These are phyloP conservation scores for Escovopsis sp. DNA, from an alignment of 2,329 filamentous ascomycete genomes.

Conservation along the genomic window DNA sequence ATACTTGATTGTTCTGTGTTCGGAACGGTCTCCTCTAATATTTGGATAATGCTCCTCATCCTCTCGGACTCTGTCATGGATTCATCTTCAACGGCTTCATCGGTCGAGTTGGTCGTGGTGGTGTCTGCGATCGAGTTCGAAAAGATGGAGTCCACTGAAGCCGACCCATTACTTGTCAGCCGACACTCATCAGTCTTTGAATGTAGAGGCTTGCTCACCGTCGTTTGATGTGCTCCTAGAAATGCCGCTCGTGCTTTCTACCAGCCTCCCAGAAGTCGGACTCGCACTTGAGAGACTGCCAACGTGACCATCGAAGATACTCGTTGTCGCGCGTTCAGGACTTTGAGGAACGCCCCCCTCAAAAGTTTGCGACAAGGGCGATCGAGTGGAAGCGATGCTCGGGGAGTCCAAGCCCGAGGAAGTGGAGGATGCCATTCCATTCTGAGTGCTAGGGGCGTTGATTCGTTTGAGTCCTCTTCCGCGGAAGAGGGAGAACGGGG, in stretches of 20 bases:
- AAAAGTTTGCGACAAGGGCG: conserved; percentile 13
- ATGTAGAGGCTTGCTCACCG: neutral
- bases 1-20: neutral
- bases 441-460: conserved; percentile 9
- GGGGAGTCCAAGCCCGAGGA: conserved; percentile 14
- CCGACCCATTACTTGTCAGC: neutral
- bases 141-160: neutral
- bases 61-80: conserved; percentile 4
- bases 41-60: conserved; percentile 4
- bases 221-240: neutral
- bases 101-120: neutral
- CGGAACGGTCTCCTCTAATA: conserved; percentile 1
- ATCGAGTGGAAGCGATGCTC: conserved; percentile 13
- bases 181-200: neutral
- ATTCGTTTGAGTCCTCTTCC: conserved; percentile 17
- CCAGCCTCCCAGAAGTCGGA: neutral
- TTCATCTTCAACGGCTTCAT: conserved; percentile 1
- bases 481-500: conserved; percentile 30
- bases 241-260: neutral
- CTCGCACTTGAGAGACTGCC: conserved; percentile 1
- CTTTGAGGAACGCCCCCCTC: conserved; percentile 12
- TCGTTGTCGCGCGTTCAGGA: conserved; percentile 8
- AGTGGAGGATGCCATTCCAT: conserved; percentile 7
- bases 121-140: neutral
- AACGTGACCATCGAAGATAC: conserved; percentile 2